Base-by-base conservation (phyloP, 2,329 filamentous ascomycete species). In the Fusarium devonianum region DNA sequence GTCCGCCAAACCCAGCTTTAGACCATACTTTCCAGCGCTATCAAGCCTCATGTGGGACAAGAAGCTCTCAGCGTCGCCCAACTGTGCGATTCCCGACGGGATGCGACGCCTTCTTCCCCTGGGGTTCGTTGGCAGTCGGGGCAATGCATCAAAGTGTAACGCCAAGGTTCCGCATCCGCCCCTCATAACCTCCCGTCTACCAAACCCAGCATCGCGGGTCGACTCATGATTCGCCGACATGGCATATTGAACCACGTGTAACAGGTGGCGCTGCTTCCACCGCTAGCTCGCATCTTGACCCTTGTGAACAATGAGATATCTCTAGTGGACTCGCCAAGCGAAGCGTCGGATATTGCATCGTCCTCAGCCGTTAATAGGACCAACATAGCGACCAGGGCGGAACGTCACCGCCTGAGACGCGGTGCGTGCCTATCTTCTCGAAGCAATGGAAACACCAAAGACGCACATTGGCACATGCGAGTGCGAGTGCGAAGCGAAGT, bases 321-420 rank as follows among this genome's bases (percentile, higher is more conserved):
- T 44, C 32, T 36, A 36, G 32, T 35, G 22, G 41, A 14, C 29
- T 44, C 32, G 16, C 19, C 41, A 44, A 44, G 41, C 41, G 41
- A 44, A n/a, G 41, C 17, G 29, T 22, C 30, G 30, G 39, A 42
- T 33, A 23, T 23, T 42, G n/a, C n/a, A n/a, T 37, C 23, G 14
- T 28, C 42, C 47, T 40, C 17, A 28, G 16, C 8, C 18, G 22
- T 28, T 45, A 46, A 59, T 57, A 60, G 56, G 56, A 3, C 12
- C 14, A 6, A 5, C 5, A 13, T 5, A 59, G 56, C 56, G 56
- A 60, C 38, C 8, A 23, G 14, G 19, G 51, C 56, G 56, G 56
- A 59, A 59, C 28, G 14, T 23, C 38, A 50, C 56, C 56, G 56
- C 36, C 28, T 17, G n/a, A n/a, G n/a, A n/a, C n/a, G n/a, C n/a